Conservation (phyloP, 2,329 filamentous ascomycete species). For the Aspergillaceae sp. region DNA sequence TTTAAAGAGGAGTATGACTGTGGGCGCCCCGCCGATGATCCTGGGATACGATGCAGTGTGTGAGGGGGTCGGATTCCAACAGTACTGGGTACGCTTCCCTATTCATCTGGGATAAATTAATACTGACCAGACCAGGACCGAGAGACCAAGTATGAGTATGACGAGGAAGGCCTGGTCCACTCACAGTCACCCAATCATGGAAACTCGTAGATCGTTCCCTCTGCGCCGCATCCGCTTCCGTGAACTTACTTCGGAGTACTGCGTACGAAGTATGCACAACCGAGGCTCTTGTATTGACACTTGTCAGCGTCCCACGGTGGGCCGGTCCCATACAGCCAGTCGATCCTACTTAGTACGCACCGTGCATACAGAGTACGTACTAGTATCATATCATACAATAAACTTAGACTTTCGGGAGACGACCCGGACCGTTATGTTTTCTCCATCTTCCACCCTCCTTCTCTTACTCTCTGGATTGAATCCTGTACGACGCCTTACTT, state of each 20-base stretch:
- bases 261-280: too few relatives aligned
- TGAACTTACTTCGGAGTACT: too few relatives aligned
- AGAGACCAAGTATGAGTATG: conserved; percentile 15
- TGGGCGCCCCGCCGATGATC: conserved; percentile 37
- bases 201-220: too few relatives aligned
- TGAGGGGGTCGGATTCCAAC: conserved; percentile 39
- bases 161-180: conserved; percentile 2
- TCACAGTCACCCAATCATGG: too few relatives aligned
- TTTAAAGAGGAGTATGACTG: conserved; percentile 36
- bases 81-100: conserved; percentile 29
- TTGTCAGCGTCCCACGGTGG: too few relatives aligned
- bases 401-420: neutral
- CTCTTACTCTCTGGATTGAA: neutral
- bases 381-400: neutral
- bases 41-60: conserved; percentile 39
- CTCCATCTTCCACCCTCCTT: neutral
- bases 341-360: too few relatives aligned
- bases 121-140: conserved; percentile 15
- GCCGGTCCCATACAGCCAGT: too few relatives aligned
- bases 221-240: too few relatives aligned
- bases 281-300: too few relatives aligned
- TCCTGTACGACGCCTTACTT: neutral
- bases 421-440: neutral
- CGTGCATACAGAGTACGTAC: too few relatives aligned
- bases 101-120: conserved; percentile 1